Base-by-base conservation (phyloP, 129 eudicot genomes). In the Dittrichia graveolens region DNA sequence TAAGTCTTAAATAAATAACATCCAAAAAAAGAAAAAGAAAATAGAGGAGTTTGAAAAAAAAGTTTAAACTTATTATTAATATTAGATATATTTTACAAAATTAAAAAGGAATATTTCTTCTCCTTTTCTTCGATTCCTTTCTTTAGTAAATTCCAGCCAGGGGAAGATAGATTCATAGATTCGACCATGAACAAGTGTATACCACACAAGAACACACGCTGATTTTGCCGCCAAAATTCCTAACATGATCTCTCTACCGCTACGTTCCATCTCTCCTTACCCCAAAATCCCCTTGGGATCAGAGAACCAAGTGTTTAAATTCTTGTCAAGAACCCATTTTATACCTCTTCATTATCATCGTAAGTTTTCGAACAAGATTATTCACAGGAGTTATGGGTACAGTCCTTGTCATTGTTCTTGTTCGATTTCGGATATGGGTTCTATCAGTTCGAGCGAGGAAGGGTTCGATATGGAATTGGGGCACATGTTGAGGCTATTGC, bases 401-500 rank as follows among this genome's bases (percentile, higher is more conserved):
- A n/a, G 12, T 18, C 34, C 31, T 65, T 65, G 69, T 60, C 67
- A 41, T 13, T 73, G 73, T 75, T 61, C 58, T 50, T 75, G 88
- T 59, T 70, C 69, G 44, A 83, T 74, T n/a, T 61, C 64, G 31
- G 78, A 75, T 13, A 34, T 59, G 31, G 35, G 57, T 7, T 4
- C 52, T 41, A 43, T 46, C 63, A 61, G 65, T 41, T 67, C 72
- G 5, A 49, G 56, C 16, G 76, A 79, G 61, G 91, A 89, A 7
- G 89, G 84, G 37, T 76, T 81, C 47, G 86, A 89, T 47, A 79
- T 85, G 64, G 98, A 93, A 40, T 61, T 93, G 62, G 90, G 84
- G 5, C 88, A 89, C 2, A 43, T 93, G 69, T 72, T 93, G 83
- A 80, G 83, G 9, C 62, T 93, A 41, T 77, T 90, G 77, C 96